Base-by-base conservation (phyloP, 2,329 filamentous ascomycete genomes). In the Aspergillus tamarii region DNA sequence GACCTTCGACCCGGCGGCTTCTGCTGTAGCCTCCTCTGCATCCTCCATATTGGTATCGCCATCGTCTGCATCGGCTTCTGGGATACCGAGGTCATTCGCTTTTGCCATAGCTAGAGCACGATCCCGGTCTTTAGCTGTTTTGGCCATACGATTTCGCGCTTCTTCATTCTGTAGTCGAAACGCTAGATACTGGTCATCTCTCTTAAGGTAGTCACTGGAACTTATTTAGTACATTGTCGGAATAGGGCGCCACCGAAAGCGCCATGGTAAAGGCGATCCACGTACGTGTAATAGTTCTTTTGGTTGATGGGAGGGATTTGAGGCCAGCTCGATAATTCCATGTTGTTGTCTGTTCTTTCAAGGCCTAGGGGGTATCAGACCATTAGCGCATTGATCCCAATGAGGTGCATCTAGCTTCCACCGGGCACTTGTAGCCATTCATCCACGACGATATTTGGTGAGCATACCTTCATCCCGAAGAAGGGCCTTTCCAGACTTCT, bases 271-370 rank as follows among this genome's bases (percentile, higher is more conserved):
- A 30, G 26, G 23, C 23, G 23, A 30, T 36, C 16, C 26, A 83
- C 89, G 66, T 85, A 95, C 92, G 94, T 97, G 78, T 97, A 97
- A 80, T 99, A 99, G 79, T 99, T 99, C 83, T 99, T 99, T 79
- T 99, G 95, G 77, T 99, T 99, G 80, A 99, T 99, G 73, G 95
- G 92, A 50, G 88, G 86, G 63, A 97, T 89, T 74, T 95, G 91
- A 11, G 95, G 94, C 94, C 95, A 99, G 77, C 87, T 96, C 55
- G 93, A 92, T 75, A 95, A 88, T 76, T 94, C 95, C 90, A 99
- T 94, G 81, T 94, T 94, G 87, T 99, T 99, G 84, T 99, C 95
- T 65, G 95, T 98, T 76, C 94, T 88, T 82, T 96, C 93, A 68
- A 99, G 88, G 69, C 95, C 94, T 97, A 28, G 56, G 58, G 30